These are phyloP conservation scores for Sugiyamaella xylanicola DNA, from an alignment of 1,139 yeast genomes.

Conservation along the genomic window DNA sequence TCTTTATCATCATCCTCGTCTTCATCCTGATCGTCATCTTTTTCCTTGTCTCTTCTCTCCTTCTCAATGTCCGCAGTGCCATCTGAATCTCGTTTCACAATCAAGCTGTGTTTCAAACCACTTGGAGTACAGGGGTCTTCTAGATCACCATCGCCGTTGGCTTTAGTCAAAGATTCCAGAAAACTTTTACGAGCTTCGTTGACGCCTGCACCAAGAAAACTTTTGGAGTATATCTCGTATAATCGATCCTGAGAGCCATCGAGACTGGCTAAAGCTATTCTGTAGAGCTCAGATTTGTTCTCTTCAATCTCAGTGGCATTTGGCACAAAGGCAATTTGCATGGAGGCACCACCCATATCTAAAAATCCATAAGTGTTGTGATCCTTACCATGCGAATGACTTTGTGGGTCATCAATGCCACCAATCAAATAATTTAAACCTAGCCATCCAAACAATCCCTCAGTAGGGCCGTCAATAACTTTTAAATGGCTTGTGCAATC, in stretches of 20 bases:
- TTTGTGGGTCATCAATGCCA: slow-evolving; percentile 52
- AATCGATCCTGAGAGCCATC: slow-evolving; percentile 38
- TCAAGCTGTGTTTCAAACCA: slow-evolving; percentile 25
- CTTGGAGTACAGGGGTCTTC: slow-evolving; percentile 55
- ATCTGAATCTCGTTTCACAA: slow-evolving; percentile 20
- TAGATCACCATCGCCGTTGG: slow-evolving; percentile 24
- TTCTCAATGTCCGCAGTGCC: slow-evolving; percentile 21
- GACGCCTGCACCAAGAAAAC: slow-evolving; percentile 76
- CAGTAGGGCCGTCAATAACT: slow-evolving; percentile 73
- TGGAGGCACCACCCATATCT: slow-evolving; percentile 90
- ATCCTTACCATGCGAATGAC: slow-evolving; percentile 54
- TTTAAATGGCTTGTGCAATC: slow-evolving; percentile 57
- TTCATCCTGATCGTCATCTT: slow-evolving; percentile 26
- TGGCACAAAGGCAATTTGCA: slow-evolving; percentile 81
- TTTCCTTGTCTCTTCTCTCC: slow-evolving; percentile 27
- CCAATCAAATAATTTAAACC: slow-evolving; percentile 71
- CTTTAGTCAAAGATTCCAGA: slow-evolving; percentile 37
- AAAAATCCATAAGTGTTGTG: slow-evolving; percentile 70
- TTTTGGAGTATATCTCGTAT: slow-evolving; percentile 60
- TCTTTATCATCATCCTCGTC: slow-evolving; percentile 26
- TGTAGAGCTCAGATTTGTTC: slow-evolving; percentile 58
- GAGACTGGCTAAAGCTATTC: slow-evolving; percentile 50
- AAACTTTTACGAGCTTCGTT: slow-evolving; percentile 64
- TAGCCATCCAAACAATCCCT: slow-evolving; percentile 84
- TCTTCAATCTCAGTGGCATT: slow-evolving; percentile 55